Evolutionary conservation across 169 alveolate genomes (phyloP).

Genomic region (Plasmodium malariae): DNA sequence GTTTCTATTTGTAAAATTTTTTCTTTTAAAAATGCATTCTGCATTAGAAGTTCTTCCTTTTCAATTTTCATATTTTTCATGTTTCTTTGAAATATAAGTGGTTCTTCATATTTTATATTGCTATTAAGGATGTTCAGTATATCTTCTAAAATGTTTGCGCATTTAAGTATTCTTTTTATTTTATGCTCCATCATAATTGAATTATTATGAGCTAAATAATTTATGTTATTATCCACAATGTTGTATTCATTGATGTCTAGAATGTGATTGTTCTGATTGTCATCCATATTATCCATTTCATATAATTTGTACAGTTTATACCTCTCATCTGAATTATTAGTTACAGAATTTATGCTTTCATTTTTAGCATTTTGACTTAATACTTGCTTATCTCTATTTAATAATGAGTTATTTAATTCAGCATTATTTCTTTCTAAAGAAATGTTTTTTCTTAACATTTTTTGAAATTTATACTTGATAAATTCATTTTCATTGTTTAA

Average conservation of each 20-base stretch:
- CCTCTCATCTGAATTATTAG: background rate
- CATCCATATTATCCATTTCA: background rate
- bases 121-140: conserved; percentile 24
- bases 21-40: conserved; percentile 53
- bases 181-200: conserved; percentile 11
- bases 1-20: conserved; percentile 73
- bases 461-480: conserved; percentile 47
- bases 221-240: background rate
- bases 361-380: conserved; percentile 7
- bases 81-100: conserved; percentile 32
- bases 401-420: conserved; percentile 25
- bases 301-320: background rate
- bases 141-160: conserved; percentile 40
- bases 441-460: conserved; percentile 43
- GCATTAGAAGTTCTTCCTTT: conserved; percentile 35
- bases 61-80: conserved; percentile 33
- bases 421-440: conserved; percentile 27
- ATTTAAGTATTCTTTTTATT: conserved; percentile 29
- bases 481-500: conserved; percentile 66
- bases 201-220: background rate
- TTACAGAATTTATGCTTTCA: background rate
- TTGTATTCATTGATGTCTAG: background rate
- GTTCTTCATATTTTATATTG: conserved; percentile 60
- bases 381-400: conserved; percentile 16
- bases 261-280: background rate